Percentiles rank a stretch among this genome's conserved stretches.
These are phyloP conservation scores for Maudiozyma turicensis DNA, from an alignment of 805 yeast species.

Conservation along the genomic window DNA sequence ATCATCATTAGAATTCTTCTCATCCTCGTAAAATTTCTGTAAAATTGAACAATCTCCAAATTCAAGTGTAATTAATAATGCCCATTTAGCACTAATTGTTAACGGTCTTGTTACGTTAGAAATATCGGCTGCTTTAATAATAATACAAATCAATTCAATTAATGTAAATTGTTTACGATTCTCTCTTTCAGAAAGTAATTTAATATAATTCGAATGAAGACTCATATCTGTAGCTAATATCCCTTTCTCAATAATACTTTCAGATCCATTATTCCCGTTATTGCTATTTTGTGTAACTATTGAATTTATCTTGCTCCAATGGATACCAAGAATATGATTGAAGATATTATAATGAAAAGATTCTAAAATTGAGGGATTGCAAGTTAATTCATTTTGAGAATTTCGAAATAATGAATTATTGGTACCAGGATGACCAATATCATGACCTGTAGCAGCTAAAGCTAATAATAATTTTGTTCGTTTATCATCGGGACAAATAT, in stretches of 20 bases:
- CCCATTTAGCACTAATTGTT: conserved; percentile 76
- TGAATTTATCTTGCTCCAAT: conserved; percentile 37
- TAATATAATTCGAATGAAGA: conserved; percentile 63
- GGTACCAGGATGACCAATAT: conserved; percentile 94
- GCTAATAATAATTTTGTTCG: conserved; percentile 50
- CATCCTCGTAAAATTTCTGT: conserved; percentile 24
- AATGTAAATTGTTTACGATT: conserved; percentile 15
- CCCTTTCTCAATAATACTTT: conserved; percentile 16
- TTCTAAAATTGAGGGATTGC: conserved; percentile 67
- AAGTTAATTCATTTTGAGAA: conserved; percentile 50
- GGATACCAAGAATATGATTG: conserved; percentile 38
- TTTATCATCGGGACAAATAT: conserved; percentile 18
- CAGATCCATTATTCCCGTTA: background rate
- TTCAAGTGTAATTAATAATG: conserved; percentile 66
- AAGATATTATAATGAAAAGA: conserved; percentile 70
- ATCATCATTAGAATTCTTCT: background rate
- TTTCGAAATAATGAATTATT: conserved; percentile 63
- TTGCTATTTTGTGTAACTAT: background rate
- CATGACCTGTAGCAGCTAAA: conserved; percentile 88
- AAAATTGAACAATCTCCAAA: conserved; percentile 56
- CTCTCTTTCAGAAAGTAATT: conserved; percentile 31
- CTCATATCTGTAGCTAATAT: conserved; percentile 93
- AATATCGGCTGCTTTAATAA: conserved; percentile 91
- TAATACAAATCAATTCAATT: conserved; percentile 47
- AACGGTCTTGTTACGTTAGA: conserved; percentile 84